Conservation (phyloP, 1,139 yeast genomes). For the Kurtzmaniella quercitrusa region DNA sequence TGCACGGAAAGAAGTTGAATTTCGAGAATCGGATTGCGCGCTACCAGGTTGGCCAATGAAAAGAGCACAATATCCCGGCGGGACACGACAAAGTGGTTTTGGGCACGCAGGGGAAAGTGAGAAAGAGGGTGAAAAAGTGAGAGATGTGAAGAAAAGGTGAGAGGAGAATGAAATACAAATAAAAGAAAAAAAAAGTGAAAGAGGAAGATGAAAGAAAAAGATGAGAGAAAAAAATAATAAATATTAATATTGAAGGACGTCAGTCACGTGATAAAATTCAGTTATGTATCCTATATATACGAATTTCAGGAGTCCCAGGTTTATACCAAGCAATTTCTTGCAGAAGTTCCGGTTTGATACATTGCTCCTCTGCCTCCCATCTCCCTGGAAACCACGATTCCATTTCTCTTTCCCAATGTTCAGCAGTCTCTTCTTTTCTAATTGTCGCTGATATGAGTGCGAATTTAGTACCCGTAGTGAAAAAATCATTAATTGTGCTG, state of each 20-base stretch:
- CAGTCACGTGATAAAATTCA: not conserved
- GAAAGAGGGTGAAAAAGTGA: not conserved
- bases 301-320: constrained; percentile 38
- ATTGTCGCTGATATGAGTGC: constrained; percentile 71
- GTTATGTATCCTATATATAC: constrained; percentile 25
- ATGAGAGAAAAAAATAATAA: too few relatives aligned
- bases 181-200: too few relatives aligned
- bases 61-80: constrained; percentile 1
- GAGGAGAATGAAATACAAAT: too few relatives aligned
- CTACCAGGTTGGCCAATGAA: constrained; percentile 1
- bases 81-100: constrained; percentile 4
- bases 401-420: constrained; percentile 48
- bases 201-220: too few relatives aligned
- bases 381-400: constrained; percentile 14
- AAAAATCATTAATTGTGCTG: constrained; percentile 39
- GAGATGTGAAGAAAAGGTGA: not conserved
- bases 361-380: not conserved
- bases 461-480: constrained; percentile 23
- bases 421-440: constrained; percentile 57
- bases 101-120: not conserved
- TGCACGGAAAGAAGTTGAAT: constrained; percentile 1
- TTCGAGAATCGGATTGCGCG: constrained; percentile 3
- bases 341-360: constrained; percentile 15
- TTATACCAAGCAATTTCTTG: constrained; percentile 23
- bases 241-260: too few relatives aligned